Evolutionary conservation across 371 early-diverging fungal genomes (phyloP), one percentile per base, ranked within the genome.

Genomic region (Funneliformis caledonium): DNA sequence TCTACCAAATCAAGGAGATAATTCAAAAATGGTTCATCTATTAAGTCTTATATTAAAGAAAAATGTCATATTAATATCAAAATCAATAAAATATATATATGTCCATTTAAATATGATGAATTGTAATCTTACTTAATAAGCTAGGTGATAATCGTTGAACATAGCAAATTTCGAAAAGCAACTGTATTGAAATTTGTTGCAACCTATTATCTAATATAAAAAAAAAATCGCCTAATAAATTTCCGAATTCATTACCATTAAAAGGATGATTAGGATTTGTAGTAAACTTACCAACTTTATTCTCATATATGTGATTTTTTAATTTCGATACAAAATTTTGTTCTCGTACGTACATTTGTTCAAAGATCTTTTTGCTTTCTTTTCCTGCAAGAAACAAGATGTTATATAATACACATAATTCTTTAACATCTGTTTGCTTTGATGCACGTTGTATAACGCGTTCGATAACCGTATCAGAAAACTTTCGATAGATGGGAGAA

Each of bases 81-180:
- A 64, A 12, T 31, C 11, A 64, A 64, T 11, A 31, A 62, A 12
- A 26, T 26, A 26, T 26, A 26, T 26, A 26, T 8, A 11, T 26
- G 48, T 42, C 45, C 16, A 68, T 22, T 33, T 37, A 52, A 69
- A 62, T n/a, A 56, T 59, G 12, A 42, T 42, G 81, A 50, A 75
- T 68, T 76, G 60, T 72, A 72, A 59, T 37, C 81, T 83, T 89
- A 89, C 93, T 89, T 52, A 93, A 78, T 80, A 95, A 94, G 1
- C 84, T 78, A 26, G 86, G 82, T 10, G 91, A 87, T 64, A 95
- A 81, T 80, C 88, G 88, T 56, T 91, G 91, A 9, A 93, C 85
- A 81, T 92, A 88, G 73, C 92, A 93, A 82, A 96, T 88, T 83
- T 95, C 94, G 84, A 90, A 94, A 80, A 91, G 86, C 26, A 95